Evolutionary conservation across 331 rosid species (phyloP).

Genomic region (Dryas integrifolia): DNA sequence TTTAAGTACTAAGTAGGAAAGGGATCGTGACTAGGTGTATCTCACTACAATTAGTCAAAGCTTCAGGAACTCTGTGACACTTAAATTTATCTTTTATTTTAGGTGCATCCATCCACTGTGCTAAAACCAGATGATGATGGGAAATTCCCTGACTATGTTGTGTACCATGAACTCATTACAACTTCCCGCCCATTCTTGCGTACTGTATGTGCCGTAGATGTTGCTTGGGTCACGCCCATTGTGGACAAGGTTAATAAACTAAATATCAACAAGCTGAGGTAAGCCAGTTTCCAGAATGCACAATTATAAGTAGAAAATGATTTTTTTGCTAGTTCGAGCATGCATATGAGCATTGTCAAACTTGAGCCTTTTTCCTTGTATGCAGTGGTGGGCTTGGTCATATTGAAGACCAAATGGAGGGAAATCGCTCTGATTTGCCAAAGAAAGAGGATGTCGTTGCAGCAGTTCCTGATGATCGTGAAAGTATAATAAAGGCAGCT

Average conservation of each 20-base stretch:
- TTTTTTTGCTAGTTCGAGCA: constrained; percentile 13
- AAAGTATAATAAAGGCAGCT: constrained; percentile 52
- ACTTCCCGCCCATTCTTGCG: constrained; percentile 84
- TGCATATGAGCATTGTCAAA: constrained; percentile 11
- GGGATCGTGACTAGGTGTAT: background rate
- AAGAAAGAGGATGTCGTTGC: constrained; percentile 45
- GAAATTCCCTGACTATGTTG: constrained; percentile 80
- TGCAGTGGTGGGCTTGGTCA: constrained; percentile 64
- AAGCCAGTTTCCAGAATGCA: constrained; percentile 21
- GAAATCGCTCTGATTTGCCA: constrained; percentile 38
- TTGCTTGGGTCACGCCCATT: constrained; percentile 71
- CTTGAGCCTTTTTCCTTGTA: constrained; percentile 22
- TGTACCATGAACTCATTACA: constrained; percentile 89
- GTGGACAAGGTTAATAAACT: constrained; percentile 69
- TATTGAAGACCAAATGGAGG: constrained; percentile 44
- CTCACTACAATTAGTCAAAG: background rate
- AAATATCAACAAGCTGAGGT: constrained; percentile 73
- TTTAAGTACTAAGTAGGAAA: background rate
- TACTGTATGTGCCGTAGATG: constrained; percentile 71
- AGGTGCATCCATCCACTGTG: constrained; percentile 88
- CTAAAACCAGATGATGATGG: constrained; percentile 70
- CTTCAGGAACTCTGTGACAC: background rate
- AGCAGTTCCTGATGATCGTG: constrained; percentile 41
- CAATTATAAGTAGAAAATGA: constrained; percentile 1
- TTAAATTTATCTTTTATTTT: constrained; percentile 16